A percentile compares a stretch with the other conserved stretches of the same genome.
These are phyloP conservation scores for Microbotryum silenes-acaulis DNA, from an alignment of 1,284 basidiomycete species.

Conservation along the genomic window DNA sequence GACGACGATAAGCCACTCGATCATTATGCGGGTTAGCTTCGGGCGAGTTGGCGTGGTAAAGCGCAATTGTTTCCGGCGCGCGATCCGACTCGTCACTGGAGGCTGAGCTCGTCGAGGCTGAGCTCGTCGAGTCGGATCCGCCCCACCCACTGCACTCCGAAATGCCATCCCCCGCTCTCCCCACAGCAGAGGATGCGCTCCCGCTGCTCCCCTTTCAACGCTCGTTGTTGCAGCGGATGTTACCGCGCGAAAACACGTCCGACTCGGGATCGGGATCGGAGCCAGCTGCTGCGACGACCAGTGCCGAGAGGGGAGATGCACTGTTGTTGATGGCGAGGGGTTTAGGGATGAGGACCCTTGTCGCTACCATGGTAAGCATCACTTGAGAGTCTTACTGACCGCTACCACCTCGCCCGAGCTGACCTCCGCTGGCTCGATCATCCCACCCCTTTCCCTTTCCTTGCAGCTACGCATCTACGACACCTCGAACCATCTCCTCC, in stretches of 20 bases:
- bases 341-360: constrained; percentile 67
- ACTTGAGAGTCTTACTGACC: background rate
- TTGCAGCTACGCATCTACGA: constrained; percentile 73
- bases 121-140: no score
- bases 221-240: constrained; percentile 24
- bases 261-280: no score
- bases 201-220: constrained; percentile 33
- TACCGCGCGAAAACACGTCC: constrained; percentile 8
- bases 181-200: background rate
- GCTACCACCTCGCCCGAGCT: background rate
- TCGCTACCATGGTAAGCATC: constrained; percentile 57
- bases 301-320: constrained; percentile 43
- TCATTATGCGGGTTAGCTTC: no score
- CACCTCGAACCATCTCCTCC: constrained; percentile 69
- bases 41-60: no score
- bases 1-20: no score
- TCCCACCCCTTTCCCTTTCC: background rate
- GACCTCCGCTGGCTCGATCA: background rate
- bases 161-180: no score
- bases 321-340: constrained; percentile 78
- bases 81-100: no score
- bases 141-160: no score
- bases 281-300: no score
- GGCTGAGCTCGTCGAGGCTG: no score
- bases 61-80: no score